Base-by-base conservation (phyloP, 2,329 filamentous ascomycete genomes). In the Metarhizium guizhouense region DNA sequence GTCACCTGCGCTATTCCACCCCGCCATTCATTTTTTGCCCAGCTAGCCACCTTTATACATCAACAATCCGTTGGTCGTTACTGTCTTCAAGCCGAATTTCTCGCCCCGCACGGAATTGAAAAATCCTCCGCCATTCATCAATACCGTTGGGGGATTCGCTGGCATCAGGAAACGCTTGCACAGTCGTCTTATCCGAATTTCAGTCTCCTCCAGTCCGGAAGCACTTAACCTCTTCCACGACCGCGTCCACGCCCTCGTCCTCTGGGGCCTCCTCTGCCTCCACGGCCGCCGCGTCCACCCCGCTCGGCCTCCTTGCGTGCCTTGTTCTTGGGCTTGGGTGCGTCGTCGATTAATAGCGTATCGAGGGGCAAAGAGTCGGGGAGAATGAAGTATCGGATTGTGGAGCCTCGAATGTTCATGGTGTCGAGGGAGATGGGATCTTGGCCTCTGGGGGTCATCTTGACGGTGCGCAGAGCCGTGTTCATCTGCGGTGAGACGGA, bases 241-340 rank as follows among this genome's bases (percentile, higher is more conserved):
- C 56, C 56, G 59, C 70, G 66, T 57, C 72, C 70, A 54, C 72
- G 68, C 8, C 74, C 73, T 20, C 72, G 70, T 34, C 74, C 71
- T 48, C 74, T 70, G 18, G 76, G 74, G 47, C 81, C 72, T 18
- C 82, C 82, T 54, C 83, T 74, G 29, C 82, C 78, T 50, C 80
- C 70, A 14, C 80, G 76, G 10, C 78, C 77, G 48, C 79, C 79
- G 47, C 78, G 70, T 32, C 70, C 76, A 48, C 82, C 81, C 51
- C 85, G 77, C 57, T 83, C 82, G 36, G 80, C 81, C 76, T 97
- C 94, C 81, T 99, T 99, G 69, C 93, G 84, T 30, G 94, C 93
- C 85, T 99, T 99, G 78, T 99, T 99, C 87, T 97, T 97, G 59
- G 94, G 93, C 80, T 99, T 99, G 53, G 93, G 91, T 66, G 90